Evolutionary conservation across 2,329 filamentous ascomycete species (phyloP), one percentile per base, ranked within the genome.

Genomic region (Colletotrichum cereale): DNA sequence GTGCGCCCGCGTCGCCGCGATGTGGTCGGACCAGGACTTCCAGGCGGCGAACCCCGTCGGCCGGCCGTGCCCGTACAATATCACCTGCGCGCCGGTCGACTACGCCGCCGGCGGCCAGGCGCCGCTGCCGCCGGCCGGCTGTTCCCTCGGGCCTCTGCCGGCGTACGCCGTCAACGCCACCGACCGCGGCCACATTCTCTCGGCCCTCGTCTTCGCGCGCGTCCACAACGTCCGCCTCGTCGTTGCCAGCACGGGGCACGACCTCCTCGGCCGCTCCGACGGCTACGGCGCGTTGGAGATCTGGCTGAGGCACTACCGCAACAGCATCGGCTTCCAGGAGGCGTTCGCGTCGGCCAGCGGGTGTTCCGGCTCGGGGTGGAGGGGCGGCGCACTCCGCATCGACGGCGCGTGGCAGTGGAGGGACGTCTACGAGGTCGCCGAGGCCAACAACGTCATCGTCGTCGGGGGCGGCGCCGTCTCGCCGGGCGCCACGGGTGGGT

Each of bases 241-340:
- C 8, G 77, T 86, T 53, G 80, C 80, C 18, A 82, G 82, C 67
- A 85, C 84, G 0, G 84, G 84, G 0, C 84, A 86, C 74, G 83
- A 85, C 62, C 79, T 80, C 44, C 75, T 80, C 26, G 81, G 82
- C 2, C 77, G 80, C 34, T 76, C 76, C 24, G 76, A 79, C 42
- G 81, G 79, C 5, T 78, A 76, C 26, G 78, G 79, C 21, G 77
- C 75, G 4, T 75, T 82, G 11, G 76, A 75, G 29, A 67, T 82
- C 42, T 80, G 80, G 80, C 75, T 74, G 5, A 78, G 77, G 31
- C 71, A 82, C 63, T 76, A 77, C 69, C 74, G 81, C 18, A 77
- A 82, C 73, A 57, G 66, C 53, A 78, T 81, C 66, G 55, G 71
- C 11, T 79, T 78, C 67, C 74, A 77, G 26, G 12, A 53, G n/a